Base-by-base conservation (phyloP, 345 rosid genomes). In the Arabis hirsuta region DNA sequence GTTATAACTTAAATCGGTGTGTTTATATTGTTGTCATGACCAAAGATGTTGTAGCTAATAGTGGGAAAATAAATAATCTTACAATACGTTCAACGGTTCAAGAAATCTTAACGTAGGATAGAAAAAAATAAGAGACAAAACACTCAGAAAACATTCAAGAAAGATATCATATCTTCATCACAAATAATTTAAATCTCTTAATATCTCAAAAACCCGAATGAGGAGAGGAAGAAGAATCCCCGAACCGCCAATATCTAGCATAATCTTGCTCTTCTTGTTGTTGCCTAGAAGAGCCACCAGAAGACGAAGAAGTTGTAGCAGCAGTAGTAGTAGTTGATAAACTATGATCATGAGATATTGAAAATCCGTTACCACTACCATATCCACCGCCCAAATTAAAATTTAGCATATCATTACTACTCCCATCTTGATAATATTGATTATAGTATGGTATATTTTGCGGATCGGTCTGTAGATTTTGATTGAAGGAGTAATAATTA, bases 251-350 rank as follows among this genome's bases (percentile, higher is more conserved):
- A 50, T 38, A 63, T 8, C 60, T 63, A 6, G 71, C 41, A 64
- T 63, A 76, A 32, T 70, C 72, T 70, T 76, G 80, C 42, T 70
- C 76, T 11, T 76, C 76, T 56, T 69, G 80, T 56, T 69, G 80
- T 64, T 51, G 80, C 55, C 76, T 70, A 12, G 80, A 76, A 76
- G 76, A 76, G 43, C 66, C 64, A 70, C 59, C 80, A 48, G 78
- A 74, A 63, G 75, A 76, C 6, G 80, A 70, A 64, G 80, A 63
- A 48, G 67, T 69, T 62, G 74, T 74, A 5, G 68, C 16, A 14
- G 51, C 67, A 59, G 73, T 29, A 27, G 72, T 73, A 59, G 29
- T 41, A 60, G 73, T 64, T 50, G 69, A 56, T 46, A 71, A 60
- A 45, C 69, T 68, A 51, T 74, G 62, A 67, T 74, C 67, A 67